Conservation (phyloP, 2,329 filamentous ascomycete species). For the Ophiocordyceps australis region DNA sequence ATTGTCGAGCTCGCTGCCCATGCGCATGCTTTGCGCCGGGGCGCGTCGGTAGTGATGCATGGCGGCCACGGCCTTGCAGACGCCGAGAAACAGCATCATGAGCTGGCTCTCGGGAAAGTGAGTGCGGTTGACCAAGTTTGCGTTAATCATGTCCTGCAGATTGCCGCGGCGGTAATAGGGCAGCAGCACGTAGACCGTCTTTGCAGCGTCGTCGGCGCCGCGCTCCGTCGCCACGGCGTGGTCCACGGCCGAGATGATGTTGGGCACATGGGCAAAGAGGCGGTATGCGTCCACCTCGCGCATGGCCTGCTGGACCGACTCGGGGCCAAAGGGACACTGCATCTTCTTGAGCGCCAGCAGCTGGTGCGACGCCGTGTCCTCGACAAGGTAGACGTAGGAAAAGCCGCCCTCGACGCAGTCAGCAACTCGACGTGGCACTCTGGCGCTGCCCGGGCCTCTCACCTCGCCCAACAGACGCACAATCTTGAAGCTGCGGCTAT, state of each 20-base stretch:
- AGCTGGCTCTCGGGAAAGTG: constrained; percentile 74
- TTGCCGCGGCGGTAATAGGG: constrained; percentile 94
- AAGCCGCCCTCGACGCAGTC: constrained; percentile 57
- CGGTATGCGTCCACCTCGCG: constrained; percentile 96
- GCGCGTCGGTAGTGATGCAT: constrained; percentile 70
- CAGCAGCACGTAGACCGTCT: constrained; percentile 91
- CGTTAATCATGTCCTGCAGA: constrained; percentile 95
- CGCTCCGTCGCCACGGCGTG: constrained; percentile 64
- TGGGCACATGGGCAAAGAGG: constrained; percentile 64
- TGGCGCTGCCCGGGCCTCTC: constrained; percentile 6
- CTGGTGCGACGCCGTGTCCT: constrained; percentile 69
- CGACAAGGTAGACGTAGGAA: constrained; percentile 96
- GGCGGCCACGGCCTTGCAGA: constrained; percentile 69
- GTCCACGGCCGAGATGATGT: constrained; percentile 77
- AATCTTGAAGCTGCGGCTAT: constrained; percentile 89
- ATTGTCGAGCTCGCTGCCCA: constrained; percentile 22
- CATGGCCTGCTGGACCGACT: constrained; percentile 86
- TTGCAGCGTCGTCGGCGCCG: constrained; percentile 44
- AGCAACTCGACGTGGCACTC: background rate
- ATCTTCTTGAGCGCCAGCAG: constrained; percentile 97
- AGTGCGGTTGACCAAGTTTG: constrained; percentile 90
- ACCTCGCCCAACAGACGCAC: constrained; percentile 84
- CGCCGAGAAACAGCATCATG: constrained; percentile 81
- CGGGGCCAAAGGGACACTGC: constrained; percentile 90
- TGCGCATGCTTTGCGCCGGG: constrained; percentile 31